phyloP scores from a whole-genome alignment of 345 rosid species.

The Abelmoschus esculentus region DNA sequence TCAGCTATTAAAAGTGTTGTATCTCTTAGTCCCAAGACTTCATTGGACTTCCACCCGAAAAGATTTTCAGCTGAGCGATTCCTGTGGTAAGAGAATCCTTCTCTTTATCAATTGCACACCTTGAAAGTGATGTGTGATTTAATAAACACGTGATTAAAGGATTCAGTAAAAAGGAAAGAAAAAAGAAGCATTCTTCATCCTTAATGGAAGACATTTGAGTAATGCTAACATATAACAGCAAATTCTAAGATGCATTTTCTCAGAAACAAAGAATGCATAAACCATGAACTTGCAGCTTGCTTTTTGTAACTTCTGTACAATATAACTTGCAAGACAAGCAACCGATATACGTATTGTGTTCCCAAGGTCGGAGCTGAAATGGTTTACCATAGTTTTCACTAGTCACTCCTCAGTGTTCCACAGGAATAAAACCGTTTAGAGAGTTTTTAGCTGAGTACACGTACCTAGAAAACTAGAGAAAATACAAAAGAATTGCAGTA shows the following conservation, averaged over 20 bases:
- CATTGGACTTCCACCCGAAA: slow-evolving; percentile 69
- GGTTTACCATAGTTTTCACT: background rate
- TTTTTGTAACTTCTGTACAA: background rate
- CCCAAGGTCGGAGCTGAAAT: background rate
- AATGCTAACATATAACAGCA: background rate
- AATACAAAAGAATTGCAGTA: background rate
- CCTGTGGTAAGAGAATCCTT: slow-evolving; percentile 36
- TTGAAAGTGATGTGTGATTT: slow-evolving; percentile 4
- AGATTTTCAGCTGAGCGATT: slow-evolving; percentile 72
- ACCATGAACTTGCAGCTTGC: slow-evolving; percentile 2
- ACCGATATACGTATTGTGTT: background rate
- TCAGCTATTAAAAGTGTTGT: slow-evolving; percentile 52
- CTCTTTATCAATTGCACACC: slow-evolving; percentile 7
- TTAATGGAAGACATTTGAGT: background rate
- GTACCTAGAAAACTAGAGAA: background rate
- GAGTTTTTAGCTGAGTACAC: background rate
- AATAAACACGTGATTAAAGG: background rate
- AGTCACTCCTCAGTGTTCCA: background rate
- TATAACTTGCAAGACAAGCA: background rate
- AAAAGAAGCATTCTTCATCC: background rate
- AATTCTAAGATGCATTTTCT: background rate
- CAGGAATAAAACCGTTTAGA: background rate
- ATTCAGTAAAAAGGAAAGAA: background rate
- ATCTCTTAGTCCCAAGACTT: slow-evolving; percentile 49
- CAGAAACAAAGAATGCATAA: background rate